Evolutionary conservation across 129 eudicot species (phyloP).

Genomic region (Artemisia tridentata): DNA sequence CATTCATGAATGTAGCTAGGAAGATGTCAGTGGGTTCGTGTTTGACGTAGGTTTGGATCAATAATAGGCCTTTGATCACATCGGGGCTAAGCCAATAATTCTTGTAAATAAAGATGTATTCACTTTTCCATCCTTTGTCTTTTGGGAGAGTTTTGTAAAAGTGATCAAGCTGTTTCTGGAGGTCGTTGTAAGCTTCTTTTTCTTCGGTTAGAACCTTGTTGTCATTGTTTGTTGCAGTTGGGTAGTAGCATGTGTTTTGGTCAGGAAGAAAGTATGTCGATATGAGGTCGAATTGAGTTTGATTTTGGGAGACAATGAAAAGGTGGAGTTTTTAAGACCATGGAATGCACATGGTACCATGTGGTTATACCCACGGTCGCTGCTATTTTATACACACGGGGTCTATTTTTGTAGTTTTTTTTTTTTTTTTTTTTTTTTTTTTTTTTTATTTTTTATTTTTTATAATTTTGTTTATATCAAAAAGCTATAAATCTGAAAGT

Average conservation of each 20-base stretch:
- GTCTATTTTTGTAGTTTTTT: too few relatives aligned
- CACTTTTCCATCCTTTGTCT: conserved; percentile 43
- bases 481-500: too few relatives aligned
- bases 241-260: conserved; percentile 5
- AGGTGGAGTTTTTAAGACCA: too few relatives aligned
- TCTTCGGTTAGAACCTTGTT: neutral
- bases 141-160: conserved; percentile 27
- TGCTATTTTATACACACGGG: too few relatives aligned
- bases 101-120: conserved; percentile 28
- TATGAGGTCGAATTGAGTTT: neutral
- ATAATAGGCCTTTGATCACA: conserved; percentile 17
- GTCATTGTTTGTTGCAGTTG: neutral
- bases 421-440: too few relatives aligned
- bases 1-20: conserved; percentile 42
- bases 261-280: conserved; percentile 18
- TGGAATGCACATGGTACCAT: too few relatives aligned
- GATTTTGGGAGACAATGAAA: neutral
- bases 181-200: neutral
- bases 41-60: conserved; percentile 31
- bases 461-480: too few relatives aligned
- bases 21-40: conserved; percentile 45
- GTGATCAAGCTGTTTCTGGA: neutral
- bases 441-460: too few relatives aligned
- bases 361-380: too few relatives aligned
- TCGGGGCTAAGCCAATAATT: conserved; percentile 37